A percentile compares a stretch with the other conserved stretches of the same genome.
These are phyloP conservation scores for Phytophthora podocarpi DNA, from an alignment of 352 stramenopile species.

Conservation along the genomic window DNA sequence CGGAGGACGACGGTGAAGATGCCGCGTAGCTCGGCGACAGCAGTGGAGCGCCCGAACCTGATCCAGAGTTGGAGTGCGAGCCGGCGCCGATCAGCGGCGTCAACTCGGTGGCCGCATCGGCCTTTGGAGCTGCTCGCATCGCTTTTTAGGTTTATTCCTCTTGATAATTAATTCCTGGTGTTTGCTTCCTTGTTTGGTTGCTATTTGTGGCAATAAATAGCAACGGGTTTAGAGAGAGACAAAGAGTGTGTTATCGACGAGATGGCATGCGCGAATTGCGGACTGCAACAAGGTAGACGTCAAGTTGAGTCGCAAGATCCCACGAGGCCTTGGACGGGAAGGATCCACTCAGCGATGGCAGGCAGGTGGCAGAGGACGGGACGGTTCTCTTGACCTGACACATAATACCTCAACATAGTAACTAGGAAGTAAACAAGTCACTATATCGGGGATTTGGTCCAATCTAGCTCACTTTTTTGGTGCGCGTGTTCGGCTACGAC, in stretches of 20 bases:
- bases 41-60: conserved; percentile 19
- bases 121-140: conserved; percentile 26
- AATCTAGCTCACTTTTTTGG: too few species aligned
- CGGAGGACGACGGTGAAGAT: conserved; percentile 45
- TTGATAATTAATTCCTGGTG: too few species aligned
- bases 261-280: conserved; percentile 2
- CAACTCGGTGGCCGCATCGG: conserved; percentile 46
- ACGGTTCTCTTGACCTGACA: too few species aligned
- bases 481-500: too few species aligned
- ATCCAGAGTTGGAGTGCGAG: conserved; percentile 3
- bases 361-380: conserved; percentile 7
- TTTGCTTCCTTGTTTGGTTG: neutral
- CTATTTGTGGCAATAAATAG: conserved; percentile 7
- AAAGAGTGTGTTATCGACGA: conserved; percentile 18
- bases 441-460: too few species aligned
- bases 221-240: neutral
- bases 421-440: too few species aligned
- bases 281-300: neutral
- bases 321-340: neutral
- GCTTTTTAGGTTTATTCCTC: too few species aligned
- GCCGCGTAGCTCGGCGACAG: conserved; percentile 56
- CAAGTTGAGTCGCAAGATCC: neutral
- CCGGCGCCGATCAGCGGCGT: conserved; percentile 56
- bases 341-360: neutral
- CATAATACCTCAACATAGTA: too few species aligned